Evolutionary conservation across 2,329 filamentous ascomycete species (phyloP).

Genomic region (Claviceps digitariae): DNA sequence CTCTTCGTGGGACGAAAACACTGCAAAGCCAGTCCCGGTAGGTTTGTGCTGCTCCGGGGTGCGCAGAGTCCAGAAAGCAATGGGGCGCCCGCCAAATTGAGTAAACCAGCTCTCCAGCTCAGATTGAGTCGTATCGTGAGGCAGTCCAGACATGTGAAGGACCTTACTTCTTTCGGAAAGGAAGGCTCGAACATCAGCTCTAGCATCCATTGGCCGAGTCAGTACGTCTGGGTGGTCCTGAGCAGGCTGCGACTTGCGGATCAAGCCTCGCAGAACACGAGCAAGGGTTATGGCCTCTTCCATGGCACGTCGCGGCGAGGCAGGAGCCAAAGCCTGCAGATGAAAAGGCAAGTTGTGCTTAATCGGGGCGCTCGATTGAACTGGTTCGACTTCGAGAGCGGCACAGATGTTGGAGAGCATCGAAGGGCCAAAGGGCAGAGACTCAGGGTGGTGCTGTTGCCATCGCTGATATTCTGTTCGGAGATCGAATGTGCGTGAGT

Average conservation of each 20-base stretch:
- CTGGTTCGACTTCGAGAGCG: constrained; percentile 91
- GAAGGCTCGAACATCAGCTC: constrained; percentile 92
- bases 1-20: constrained; percentile 98
- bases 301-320: constrained; percentile 90
- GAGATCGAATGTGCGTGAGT: constrained; percentile 93
- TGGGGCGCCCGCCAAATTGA: constrained; percentile 91
- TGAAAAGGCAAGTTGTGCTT: constrained; percentile 99
- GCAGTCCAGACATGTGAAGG: constrained; percentile 91
- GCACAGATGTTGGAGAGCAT: constrained; percentile 97
- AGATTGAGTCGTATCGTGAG: constrained; percentile 95
- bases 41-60: constrained; percentile 99
- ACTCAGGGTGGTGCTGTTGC: constrained; percentile 97
- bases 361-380: constrained; percentile 93
- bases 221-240: constrained; percentile 92
- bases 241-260: constrained; percentile 88
- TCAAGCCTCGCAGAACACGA: constrained; percentile 79
- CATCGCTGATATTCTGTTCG: constrained; percentile 96
- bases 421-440: constrained; percentile 87
- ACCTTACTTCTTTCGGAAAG: constrained; percentile 95
- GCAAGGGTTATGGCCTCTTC: constrained; percentile 93
- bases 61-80: constrained; percentile 96
- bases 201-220: constrained; percentile 88
- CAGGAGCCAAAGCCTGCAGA: constrained; percentile 85
- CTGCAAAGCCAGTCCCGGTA: constrained; percentile 95
- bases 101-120: constrained; percentile 99